Evolutionary conservation across 192 early-diverging fungal genomes (phyloP), one percentile per base, ranked within the genome.

Genomic region (Podila horticola): DNA sequence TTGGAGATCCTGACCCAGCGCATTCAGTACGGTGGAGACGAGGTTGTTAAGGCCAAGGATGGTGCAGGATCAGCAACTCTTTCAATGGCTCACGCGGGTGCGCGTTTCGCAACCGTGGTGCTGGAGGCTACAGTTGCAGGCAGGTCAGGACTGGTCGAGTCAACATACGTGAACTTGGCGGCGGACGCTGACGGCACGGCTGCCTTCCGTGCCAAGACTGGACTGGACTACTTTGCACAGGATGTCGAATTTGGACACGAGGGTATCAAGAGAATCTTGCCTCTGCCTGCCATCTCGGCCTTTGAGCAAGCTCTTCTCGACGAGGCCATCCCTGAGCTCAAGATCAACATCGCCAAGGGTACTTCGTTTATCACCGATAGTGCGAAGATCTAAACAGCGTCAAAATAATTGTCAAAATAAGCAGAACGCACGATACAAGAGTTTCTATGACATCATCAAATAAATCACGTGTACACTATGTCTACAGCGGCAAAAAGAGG

Each of bases 21-120:
- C 73, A 98, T 98, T 82, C 97, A 98, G 86, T 97, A 91, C 75
- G 97, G 95, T 81, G 97, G 97, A 69, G 97, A 98, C 82, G 97
- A 98, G 84, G 97, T 98, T 31, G 95, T 98, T 74, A 95, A 97
- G 92, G 97, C 97, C 76, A 98, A 98, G 90, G 84, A 81, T 57
- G 84, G 97, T 68, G 91, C 93, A 33, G 95, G 93, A 31, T 93
- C 92, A 31, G 94, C 95, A 50, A 96, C 94, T 9, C 87, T 96
- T 55, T 95, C 94, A 12, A 95, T 95, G 95, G 94, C 94, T 41
- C 91, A 88, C 67, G 92, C 94, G 58, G 94, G 92, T 52, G 92
- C 94, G 28, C 89, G 95, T 28, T 99, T 99, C 84, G 88, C 93
- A 59, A 84, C 89, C 72, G 93, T 94, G 17, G 75, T 99, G 51